phyloP scores from a whole-genome alignment of 73 alveolate species.

The Paramecium tetraurelia region DNA sequence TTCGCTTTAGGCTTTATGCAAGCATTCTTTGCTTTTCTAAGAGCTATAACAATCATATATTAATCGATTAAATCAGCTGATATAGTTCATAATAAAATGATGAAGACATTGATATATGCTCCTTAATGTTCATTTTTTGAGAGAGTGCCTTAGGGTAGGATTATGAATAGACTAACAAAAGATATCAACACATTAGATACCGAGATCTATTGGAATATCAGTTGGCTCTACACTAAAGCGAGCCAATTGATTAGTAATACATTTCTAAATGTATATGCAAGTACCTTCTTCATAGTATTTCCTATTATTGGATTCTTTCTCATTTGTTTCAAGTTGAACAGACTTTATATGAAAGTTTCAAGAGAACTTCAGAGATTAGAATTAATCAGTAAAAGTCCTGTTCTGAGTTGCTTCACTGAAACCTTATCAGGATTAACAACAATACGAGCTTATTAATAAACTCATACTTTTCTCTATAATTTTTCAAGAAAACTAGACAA shows the following conservation, averaged over 20 bases:
- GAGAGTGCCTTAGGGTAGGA: conserved; percentile 81
- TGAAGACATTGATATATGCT: conserved; percentile 67
- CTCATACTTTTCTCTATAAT: background rate
- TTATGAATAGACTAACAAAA: conserved; percentile 79
- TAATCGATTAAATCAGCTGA: conserved; percentile 27
- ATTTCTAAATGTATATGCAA: background rate
- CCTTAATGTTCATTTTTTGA: conserved; percentile 85
- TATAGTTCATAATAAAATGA: conserved; percentile 66
- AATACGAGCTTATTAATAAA: conserved; percentile 55
- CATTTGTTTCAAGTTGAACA: background rate
- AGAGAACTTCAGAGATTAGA: conserved; percentile 84
- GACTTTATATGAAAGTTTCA: conserved; percentile 64
- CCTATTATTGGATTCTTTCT: background rate
- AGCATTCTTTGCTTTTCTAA: background rate
- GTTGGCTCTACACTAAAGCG: background rate
- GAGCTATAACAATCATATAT: background rate
- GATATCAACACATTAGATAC: conserved; percentile 72
- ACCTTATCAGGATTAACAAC: conserved; percentile 75
- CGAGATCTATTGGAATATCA: background rate
- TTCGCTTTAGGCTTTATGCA: background rate
- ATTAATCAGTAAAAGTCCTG: conserved; percentile 77
- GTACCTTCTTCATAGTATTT: background rate
- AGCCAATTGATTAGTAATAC: background rate
- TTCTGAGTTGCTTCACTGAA: conserved; percentile 76
- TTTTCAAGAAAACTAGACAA: background rate